These are phyloP conservation scores for Leersia perrieri DNA, from an alignment of 176 grass and related monocot genomes.

Conservation along the genomic window DNA sequence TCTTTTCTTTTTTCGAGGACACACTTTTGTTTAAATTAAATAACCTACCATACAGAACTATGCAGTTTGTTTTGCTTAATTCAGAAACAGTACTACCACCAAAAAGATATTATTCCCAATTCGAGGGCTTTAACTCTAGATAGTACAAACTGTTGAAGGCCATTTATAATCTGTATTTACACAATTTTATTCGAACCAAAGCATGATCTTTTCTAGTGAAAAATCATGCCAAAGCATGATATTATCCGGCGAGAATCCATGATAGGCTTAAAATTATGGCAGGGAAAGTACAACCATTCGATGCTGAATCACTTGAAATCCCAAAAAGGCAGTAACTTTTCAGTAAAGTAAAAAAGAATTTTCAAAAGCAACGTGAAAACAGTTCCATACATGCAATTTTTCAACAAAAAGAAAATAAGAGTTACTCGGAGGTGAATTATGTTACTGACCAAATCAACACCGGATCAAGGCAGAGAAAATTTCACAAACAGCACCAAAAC, in stretches of 20 bases:
- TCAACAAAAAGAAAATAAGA: background rate
- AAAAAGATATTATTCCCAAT: background rate
- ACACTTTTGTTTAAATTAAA: background rate
- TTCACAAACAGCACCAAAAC: background rate
- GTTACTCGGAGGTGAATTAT: background rate
- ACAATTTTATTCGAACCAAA: background rate
- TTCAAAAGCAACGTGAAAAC: background rate
- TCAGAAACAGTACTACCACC: background rate
- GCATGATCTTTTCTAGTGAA: background rate
- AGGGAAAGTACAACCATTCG: constrained; percentile 1
- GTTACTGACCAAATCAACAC: background rate
- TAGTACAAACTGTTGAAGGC: background rate
- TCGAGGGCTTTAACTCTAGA: background rate
- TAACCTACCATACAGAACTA: background rate
- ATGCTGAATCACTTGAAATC: constrained; percentile 1
- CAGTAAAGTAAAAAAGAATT: background rate
- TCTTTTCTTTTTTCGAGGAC: too few species aligned
- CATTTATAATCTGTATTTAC: background rate
- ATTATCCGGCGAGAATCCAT: background rate
- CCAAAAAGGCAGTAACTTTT: background rate
- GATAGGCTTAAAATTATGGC: background rate
- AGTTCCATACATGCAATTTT: background rate
- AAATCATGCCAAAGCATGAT: background rate
- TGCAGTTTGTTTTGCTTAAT: background rate
- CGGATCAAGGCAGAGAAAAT: background rate